A percentile compares a stretch with the other conserved stretches of the same genome.
phyloP scores from a whole-genome alignment of 345 rosid genomes.

The Salix arbutifolia region DNA sequence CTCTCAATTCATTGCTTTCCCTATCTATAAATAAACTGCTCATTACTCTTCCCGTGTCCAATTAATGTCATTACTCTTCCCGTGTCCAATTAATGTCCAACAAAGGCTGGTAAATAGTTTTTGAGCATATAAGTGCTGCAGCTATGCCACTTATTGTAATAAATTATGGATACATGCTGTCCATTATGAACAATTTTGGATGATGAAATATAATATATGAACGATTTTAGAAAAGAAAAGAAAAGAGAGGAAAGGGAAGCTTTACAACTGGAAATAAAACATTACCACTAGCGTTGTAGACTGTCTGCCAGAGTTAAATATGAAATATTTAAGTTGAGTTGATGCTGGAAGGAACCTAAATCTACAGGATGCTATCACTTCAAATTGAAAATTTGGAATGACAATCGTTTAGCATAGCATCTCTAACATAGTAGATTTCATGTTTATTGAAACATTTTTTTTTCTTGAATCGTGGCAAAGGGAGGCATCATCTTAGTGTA shows the following conservation, averaged over 20 bases:
- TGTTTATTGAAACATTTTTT: not conserved
- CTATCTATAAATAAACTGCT: too few species aligned
- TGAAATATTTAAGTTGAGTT: not conserved
- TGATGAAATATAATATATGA: not conserved
- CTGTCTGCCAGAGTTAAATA: not conserved
- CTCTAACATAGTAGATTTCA: constrained; percentile 3
- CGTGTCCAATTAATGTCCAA: too few species aligned
- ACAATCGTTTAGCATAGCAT: not conserved
- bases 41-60: too few species aligned
- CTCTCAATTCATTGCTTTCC: too few species aligned
- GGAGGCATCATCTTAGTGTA: not conserved
- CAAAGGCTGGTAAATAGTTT: too few species aligned
- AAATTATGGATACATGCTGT: too few species aligned
- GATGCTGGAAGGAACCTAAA: not conserved
- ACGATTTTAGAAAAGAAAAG: too few species aligned
- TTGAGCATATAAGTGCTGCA: too few species aligned
- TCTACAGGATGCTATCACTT: constrained; percentile 17
- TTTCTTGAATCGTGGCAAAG: not conserved
- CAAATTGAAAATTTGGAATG: constrained; percentile 13
- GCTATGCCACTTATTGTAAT: too few species aligned
- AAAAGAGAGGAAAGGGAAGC: not conserved
- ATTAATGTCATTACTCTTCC: too few species aligned
- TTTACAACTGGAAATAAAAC: not conserved
- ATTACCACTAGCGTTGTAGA: not conserved
- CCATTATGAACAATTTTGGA: too few species aligned